A percentile compares a stretch with the other conserved stretches of the same genome.
Conservation (phyloP, 768 basidiomycete species). For the Imleria badia region DNA sequence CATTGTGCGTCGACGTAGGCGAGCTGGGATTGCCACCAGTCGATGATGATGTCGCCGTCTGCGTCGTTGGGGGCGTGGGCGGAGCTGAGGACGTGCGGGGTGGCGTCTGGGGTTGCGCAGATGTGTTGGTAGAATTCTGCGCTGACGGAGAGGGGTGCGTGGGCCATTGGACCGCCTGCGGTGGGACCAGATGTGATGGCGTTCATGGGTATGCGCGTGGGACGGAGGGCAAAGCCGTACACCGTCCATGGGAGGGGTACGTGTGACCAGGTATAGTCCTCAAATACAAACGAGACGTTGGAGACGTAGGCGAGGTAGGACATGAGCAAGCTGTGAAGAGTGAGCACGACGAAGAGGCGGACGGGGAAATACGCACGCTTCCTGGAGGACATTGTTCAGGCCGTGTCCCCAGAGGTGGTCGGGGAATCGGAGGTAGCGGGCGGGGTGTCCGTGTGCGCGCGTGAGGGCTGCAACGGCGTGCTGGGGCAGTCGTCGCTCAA, state of each 20-base stretch:
- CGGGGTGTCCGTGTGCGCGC: background rate
- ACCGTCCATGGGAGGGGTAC: constrained; percentile 52
- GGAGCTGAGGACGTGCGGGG: constrained; percentile 35
- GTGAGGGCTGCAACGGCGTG: constrained; percentile 30
- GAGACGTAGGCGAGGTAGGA: constrained; percentile 51
- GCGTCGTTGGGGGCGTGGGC: constrained; percentile 36
- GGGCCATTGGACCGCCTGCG: constrained; percentile 44
- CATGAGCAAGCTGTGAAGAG: constrained; percentile 41
- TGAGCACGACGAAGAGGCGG: background rate
- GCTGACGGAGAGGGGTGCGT: constrained; percentile 41
- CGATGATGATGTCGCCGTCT: constrained; percentile 43
- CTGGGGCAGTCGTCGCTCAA: constrained; percentile 39
- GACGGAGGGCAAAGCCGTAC: constrained; percentile 53
- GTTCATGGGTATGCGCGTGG: constrained; percentile 53
- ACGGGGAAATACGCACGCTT: constrained; percentile 43
- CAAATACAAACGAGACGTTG: constrained; percentile 59
- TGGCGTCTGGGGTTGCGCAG: constrained; percentile 39
- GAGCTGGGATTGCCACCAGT: constrained; percentile 51
- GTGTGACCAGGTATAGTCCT: constrained; percentile 62
- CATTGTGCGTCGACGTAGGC: constrained; percentile 36
- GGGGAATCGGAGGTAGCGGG: constrained; percentile 48
- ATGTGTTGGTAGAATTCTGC: constrained; percentile 48
- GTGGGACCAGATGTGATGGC: constrained; percentile 58
- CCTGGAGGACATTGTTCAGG: constrained; percentile 61
- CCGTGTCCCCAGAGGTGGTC: constrained; percentile 61